Evolutionary conservation across 306 rosid species (phyloP).

Genomic region (Citrullus mucosospermus): DNA sequence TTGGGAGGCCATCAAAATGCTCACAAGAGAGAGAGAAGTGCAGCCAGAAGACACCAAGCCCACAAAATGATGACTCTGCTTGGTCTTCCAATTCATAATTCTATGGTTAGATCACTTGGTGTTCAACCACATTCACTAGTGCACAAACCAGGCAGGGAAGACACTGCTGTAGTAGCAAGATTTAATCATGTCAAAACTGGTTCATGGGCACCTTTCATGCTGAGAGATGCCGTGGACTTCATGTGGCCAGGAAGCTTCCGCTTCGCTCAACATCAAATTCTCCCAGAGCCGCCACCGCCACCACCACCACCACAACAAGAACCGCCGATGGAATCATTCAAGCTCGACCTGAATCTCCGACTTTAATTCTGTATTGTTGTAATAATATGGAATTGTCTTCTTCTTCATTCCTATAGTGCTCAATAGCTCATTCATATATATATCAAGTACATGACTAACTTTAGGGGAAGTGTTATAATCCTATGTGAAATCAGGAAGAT

Average conservation of each 20-base stretch:
- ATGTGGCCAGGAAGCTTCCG: constrained; percentile 96
- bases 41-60: constrained; percentile 71
- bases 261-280: constrained; percentile 29
- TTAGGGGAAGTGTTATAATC: not conserved
- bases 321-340: constrained; percentile 30
- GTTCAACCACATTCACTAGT: constrained; percentile 74
- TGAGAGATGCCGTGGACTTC: constrained; percentile 38
- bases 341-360: constrained; percentile 71
- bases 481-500: not conserved
- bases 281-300: constrained; percentile 28
- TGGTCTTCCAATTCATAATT: constrained; percentile 36
- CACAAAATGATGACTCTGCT: constrained; percentile 58
- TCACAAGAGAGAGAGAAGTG: constrained; percentile 93
- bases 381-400: not conserved
- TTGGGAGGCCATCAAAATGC: constrained; percentile 97
- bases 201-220: constrained; percentile 26
- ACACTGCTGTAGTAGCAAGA: constrained; percentile 31
- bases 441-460: constrained; percentile 5
- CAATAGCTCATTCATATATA: not conserved
- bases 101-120: constrained; percentile 45
- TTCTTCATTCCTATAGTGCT: not conserved
- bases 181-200: constrained; percentile 35
- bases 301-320: constrained; percentile 17
- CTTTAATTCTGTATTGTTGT: constrained; percentile 28
- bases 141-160: constrained; percentile 54